Base-by-base conservation (phyloP, 1,284 basidiomycete genomes). In the Pseudozyma thailandica region DNA sequence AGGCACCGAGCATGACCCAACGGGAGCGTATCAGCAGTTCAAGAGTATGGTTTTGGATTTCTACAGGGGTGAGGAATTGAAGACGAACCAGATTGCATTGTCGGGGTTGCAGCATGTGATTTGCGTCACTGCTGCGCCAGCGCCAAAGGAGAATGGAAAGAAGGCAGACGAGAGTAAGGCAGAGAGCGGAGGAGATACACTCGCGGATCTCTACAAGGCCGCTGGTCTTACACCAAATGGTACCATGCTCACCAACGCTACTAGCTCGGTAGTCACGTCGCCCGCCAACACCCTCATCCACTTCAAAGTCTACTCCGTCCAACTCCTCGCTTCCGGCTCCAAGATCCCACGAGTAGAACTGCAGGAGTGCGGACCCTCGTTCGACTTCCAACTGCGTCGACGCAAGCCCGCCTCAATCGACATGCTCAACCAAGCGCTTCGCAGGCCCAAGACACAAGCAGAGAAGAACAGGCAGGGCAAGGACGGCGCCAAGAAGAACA, bases 61-160 rank as follows among this genome's bases (percentile, higher is more conserved):
- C 63, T 91, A 97, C 83, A 93, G 94, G 85, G 92, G 92, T 63
- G 80, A 82, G 58, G 91, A 96, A 85, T 55, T 81, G 26, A 88
- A 94, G 72, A 90, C 92, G 56, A 89, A 89, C 46, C 68, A 78
- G 53, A 90, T 98, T 77, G 91, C 90, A 76, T 87, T 98, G 10
- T 92, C 93, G 2, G 79, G 79, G 2, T 85, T 98, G 64, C 93
- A 97, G 79, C 91, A 95, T 81, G 91, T 98, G 77, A 93, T 98
- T 87, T 54, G 63, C 5, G 75, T 82, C 39, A 81, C 74, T 35
- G 75, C 79, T 12, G 72, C 71, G 2, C 77, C 78, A 6, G 20
- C 50, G n/a, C 16, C 33, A 6, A n/a, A 38, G 23, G 16, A 38
- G 21, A 37, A 33, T 13, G 20, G 39, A 23, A 33, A 46, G 8